phyloP scores from a whole-genome alignment of 108 stramenopile genomes.

The Fragilaria radians region DNA sequence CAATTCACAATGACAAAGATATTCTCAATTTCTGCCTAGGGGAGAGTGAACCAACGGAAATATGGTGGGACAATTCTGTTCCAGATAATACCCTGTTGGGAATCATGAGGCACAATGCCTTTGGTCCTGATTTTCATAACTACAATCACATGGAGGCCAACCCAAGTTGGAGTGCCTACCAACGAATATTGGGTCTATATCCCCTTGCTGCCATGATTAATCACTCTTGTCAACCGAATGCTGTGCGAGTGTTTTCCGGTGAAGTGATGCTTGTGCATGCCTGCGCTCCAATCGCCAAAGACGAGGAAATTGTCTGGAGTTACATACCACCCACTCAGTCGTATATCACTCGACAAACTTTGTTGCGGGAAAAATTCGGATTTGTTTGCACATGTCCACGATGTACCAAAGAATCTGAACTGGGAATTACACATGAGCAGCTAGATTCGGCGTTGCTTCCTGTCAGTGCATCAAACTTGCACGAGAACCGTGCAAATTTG shows the following conservation, averaged over 20 bases:
- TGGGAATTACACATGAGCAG: not conserved
- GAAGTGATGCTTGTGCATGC: slow-evolving; percentile 74
- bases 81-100: slow-evolving; percentile 32
- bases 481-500: not conserved
- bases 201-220: slow-evolving; percentile 83
- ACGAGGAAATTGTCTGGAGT: slow-evolving; percentile 67
- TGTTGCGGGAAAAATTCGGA: slow-evolving; percentile 35
- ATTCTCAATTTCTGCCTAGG: slow-evolving; percentile 12
- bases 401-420: slow-evolving; percentile 35
- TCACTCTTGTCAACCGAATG: slow-evolving; percentile 72
- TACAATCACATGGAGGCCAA: slow-evolving; percentile 38
- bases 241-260: slow-evolving; percentile 52
- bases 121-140: slow-evolving; percentile 73
- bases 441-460: not conserved
- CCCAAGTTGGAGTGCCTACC: slow-evolving; percentile 19
- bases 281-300: slow-evolving; percentile 29
- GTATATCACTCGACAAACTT: slow-evolving; percentile 27
- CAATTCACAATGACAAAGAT: slow-evolving; percentile 6
- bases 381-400: slow-evolving; percentile 56
- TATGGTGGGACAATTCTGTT: not conserved
- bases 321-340: slow-evolving; percentile 62
- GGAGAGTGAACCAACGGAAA: slow-evolving; percentile 2
- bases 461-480: not conserved
- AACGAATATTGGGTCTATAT: slow-evolving; percentile 57
- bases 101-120: slow-evolving; percentile 61